Evolutionary conservation across 352 stramenopile species (phyloP), one percentile per base, ranked within the genome.

Genomic region (Phytophthora quininea): DNA sequence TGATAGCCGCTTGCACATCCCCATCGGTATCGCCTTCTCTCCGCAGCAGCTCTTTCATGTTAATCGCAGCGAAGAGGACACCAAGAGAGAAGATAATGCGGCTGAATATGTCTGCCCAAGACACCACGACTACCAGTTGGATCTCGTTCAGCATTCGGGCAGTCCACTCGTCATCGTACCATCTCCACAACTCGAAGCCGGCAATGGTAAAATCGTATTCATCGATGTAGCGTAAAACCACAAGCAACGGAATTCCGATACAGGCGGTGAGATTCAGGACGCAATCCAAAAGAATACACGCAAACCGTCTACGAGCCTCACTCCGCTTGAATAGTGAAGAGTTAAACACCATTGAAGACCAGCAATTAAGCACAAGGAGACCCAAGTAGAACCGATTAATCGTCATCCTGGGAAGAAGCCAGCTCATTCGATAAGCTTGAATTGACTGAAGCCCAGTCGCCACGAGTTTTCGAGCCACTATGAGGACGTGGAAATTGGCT

Each of bases 141-240:
- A 71, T 37, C 38, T 77, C 64, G 40, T 76, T 70, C 10, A 73
- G 11, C 19, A 40, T 64, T 37, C 53, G 55, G 5, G 56, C 58
- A 15, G 32, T 15, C 64, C 69, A 77, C 48, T 54, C 55, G 46
- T 85, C 67, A 12, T 65, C 62, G 50, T 70, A 78, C 77, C 73
- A 83, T 27, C 42, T 51, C 30, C 45, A 33, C 10, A 49, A 14
- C 5, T 61, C 55, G 50, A 86, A 73, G 7, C 71, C 64, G 0
- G 42, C 33, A 4, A 53, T 19, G 0, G 27, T 3, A 11, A 53
- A 46, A 33, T 79, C 51, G 31, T 79, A 80, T 4, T 67, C 43
- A 15, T 33, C 14, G 0, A 70, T 12, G 33, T 84, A 80, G 27
- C 51, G 43, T 4, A 64, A 30, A 2, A 62, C 60, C 4, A 84